A percentile compares a stretch with the other conserved stretches of the same genome.
Conservation (phyloP, 2,329 filamentous ascomycete species). For the Cladorrhinum sp. region DNA sequence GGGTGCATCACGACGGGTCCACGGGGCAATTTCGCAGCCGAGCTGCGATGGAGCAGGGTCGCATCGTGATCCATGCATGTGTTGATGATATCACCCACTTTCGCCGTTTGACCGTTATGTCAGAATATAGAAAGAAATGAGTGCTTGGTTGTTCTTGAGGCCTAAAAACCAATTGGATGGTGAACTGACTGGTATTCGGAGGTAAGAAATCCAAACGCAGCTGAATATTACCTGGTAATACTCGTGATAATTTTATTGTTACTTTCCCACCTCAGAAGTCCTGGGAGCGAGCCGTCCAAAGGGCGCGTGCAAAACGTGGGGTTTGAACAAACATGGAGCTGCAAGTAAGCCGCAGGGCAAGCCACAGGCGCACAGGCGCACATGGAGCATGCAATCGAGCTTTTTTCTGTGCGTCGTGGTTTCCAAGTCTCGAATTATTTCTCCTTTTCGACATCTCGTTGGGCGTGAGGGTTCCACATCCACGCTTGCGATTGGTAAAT, state of each 20-base stretch:
- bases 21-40: conserved; percentile 9
- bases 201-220: neutral
- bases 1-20: neutral
- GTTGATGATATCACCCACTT: neutral
- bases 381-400: neutral
- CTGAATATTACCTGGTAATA: neutral
- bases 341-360: neutral
- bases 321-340: neutral
- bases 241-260: neutral
- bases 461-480: neutral
- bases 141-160: neutral
- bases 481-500: neutral
- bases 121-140: conserved; percentile 1
- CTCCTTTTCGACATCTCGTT: neutral
- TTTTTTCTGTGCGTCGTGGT: neutral
- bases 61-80: neutral
- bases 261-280: neutral
- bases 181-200: neutral
- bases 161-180: neutral
- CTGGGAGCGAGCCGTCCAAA: neutral
- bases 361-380: neutral
- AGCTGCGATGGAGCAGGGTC: neutral
- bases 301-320: neutral
- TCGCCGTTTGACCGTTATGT: neutral
- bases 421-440: conserved; percentile 12